A percentile compares a stretch with the other conserved stretches of the same genome.
These are phyloP conservation scores for Vaccinium vitisidaea DNA, from an alignment of 148 eudicot species.

Conservation along the genomic window DNA sequence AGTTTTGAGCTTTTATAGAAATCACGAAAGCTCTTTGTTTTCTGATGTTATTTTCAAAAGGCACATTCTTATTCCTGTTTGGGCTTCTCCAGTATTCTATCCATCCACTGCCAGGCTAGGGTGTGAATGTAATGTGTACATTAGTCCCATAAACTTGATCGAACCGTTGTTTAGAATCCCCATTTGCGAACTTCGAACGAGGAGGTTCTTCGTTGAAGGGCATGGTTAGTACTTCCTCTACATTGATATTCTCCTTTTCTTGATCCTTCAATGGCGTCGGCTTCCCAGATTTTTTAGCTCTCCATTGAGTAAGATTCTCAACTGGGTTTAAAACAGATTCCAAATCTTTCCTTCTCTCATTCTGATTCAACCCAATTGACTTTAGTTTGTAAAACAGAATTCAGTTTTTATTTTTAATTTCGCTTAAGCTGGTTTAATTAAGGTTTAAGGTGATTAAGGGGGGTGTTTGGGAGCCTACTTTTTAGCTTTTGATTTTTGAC, in stretches of 20 bases:
- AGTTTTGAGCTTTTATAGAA: no score
- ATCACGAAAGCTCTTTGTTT: no score
- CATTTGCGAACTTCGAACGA: constrained; percentile 7
- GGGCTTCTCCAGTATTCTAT: no score
- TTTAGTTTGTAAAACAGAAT: background rate
- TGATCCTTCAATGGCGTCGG: constrained; percentile 13
- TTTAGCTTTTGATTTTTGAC: no score
- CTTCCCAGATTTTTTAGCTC: constrained; percentile 36
- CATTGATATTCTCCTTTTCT: constrained; percentile 50
- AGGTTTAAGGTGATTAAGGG: no score
- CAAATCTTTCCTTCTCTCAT: background rate
- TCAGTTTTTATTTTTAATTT: no score
- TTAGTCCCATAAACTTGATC: no score
- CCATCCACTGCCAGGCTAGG: no score
- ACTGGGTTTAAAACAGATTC: constrained; percentile 27
- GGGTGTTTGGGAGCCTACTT: no score
- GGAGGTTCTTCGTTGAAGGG: constrained; percentile 21
- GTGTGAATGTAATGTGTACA: no score
- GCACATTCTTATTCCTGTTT: background rate
- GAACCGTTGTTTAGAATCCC: background rate
- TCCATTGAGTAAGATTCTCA: constrained; percentile 39
- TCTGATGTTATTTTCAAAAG: background rate
- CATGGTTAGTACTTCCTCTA: background rate
- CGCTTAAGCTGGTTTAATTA: no score
- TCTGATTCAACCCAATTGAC: background rate